Conservation (phyloP, 495 filamentous ascomycete species). For the Cudoniella acicularis region DNA sequence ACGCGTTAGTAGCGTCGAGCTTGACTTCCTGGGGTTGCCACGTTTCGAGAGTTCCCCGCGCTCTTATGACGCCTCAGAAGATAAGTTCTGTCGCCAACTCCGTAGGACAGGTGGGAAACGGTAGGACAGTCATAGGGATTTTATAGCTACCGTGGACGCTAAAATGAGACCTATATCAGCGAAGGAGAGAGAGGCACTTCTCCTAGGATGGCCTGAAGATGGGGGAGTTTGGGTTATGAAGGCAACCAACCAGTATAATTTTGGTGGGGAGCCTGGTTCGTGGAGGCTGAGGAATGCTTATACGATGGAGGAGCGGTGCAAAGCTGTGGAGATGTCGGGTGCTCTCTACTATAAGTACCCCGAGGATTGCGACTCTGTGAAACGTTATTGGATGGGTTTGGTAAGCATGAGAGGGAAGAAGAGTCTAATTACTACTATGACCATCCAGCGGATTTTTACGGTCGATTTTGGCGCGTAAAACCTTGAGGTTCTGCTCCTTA, state of each 20-base stretch:
- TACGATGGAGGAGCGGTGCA: conserved; percentile 30
- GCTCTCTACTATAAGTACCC: conserved; percentile 25
- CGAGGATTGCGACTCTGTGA: conserved; percentile 19
- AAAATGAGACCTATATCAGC: background rate
- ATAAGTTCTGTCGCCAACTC: conserved; percentile 16
- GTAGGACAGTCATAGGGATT: conserved; percentile 12
- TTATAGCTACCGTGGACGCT: background rate
- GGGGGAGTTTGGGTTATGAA: conserved; percentile 16
- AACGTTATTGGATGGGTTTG: background rate
- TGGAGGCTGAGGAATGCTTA: conserved; percentile 17
- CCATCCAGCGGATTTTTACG: too few relatives aligned
- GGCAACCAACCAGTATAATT: background rate
- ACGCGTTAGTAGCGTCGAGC: conserved; percentile 4
- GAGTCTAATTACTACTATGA: too few relatives aligned
- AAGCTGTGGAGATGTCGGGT: conserved; percentile 24
- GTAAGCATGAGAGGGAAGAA: too few relatives aligned
- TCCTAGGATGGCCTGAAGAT: conserved; percentile 12
- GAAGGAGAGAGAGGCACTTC: conserved; percentile 9
- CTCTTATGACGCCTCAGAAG: conserved; percentile 1
- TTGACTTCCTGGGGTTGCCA: conserved; percentile 6
- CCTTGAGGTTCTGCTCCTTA: too few relatives aligned
- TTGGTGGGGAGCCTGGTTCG: background rate
- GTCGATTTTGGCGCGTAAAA: too few relatives aligned
- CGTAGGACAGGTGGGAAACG: conserved; percentile 16
- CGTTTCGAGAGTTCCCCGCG: background rate